Percentiles rank a stretch among this genome's conserved stretches.
phyloP scores from a whole-genome alignment of 2,329 filamentous ascomycete species.

The Colletotrichum cereale region DNA sequence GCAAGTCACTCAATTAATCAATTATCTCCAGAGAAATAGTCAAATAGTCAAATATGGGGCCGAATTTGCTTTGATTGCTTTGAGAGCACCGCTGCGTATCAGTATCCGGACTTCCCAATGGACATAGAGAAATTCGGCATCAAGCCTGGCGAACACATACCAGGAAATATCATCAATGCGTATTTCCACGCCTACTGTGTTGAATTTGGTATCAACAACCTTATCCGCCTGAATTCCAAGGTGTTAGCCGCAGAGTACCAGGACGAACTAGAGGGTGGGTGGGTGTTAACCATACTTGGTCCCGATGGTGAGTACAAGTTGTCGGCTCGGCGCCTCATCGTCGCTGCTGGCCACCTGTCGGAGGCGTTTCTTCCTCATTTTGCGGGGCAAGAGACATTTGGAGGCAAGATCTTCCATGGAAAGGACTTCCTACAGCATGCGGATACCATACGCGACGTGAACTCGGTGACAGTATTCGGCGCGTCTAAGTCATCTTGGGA shows the following conservation, averaged over 20 bases:
- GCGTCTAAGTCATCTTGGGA: conserved; percentile 76
- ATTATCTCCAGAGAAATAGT: too few species aligned
- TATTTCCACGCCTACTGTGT: conserved; percentile 62
- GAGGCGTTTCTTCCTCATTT: conserved; percentile 61
- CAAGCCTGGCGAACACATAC: conserved; percentile 59
- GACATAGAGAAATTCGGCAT: conserved; percentile 64
- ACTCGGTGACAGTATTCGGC: conserved; percentile 68
- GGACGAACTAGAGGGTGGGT: conserved; percentile 50
- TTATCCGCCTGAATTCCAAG: conserved; percentile 55
- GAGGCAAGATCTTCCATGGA: conserved; percentile 61
- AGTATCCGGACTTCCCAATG: conserved; percentile 82
- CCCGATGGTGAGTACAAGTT: conserved; percentile 45
- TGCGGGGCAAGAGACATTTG: conserved; percentile 60
- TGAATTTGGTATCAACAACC: conserved; percentile 55
- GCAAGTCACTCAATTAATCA: too few species aligned
- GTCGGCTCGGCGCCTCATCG: conserved; percentile 59
- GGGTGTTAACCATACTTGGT: conserved; percentile 52
- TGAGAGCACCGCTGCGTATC: too few species aligned
- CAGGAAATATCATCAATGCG: conserved; percentile 58
- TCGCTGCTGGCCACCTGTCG: conserved; percentile 69
- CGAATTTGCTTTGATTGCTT: too few species aligned
- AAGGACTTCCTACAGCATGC: conserved; percentile 58
- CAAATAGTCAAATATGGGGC: too few species aligned
- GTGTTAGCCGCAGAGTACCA: conserved; percentile 59
- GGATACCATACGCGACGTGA: conserved; percentile 55